Evolutionary conservation across 2,329 filamentous ascomycete genomes (phyloP).

Genomic region (Chrysosporium keratinophilum): DNA sequence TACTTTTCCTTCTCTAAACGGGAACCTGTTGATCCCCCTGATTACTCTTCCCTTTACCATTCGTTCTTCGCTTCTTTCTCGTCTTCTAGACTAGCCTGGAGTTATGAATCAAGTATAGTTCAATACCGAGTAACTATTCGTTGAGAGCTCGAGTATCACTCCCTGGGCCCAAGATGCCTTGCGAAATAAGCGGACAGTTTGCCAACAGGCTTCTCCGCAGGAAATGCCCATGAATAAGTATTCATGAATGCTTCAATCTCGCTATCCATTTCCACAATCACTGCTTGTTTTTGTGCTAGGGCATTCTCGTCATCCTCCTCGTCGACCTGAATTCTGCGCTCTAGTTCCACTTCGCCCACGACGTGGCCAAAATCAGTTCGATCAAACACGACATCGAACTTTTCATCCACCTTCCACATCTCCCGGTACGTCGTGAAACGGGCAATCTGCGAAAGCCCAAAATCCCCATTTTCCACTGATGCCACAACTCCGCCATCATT

Average conservation of each 20-base stretch:
- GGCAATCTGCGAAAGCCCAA: constrained; percentile 19
- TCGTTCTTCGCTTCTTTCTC: too few species aligned
- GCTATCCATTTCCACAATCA: constrained; percentile 12
- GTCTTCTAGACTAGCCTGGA: too few species aligned
- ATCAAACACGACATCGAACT: constrained; percentile 24
- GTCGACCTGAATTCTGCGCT: constrained; percentile 15
- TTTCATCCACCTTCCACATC: constrained; percentile 22
- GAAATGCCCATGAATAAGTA: constrained; percentile 21
- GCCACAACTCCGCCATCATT: constrained; percentile 6
- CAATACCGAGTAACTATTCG: too few species aligned
- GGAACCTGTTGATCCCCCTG: too few species aligned
- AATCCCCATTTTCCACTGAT: constrained; percentile 13
- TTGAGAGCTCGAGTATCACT: background rate
- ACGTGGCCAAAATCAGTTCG: constrained; percentile 26
- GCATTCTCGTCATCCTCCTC: constrained; percentile 7
- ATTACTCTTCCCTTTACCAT: too few species aligned
- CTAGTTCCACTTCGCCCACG: constrained; percentile 27
- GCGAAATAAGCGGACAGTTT: constrained; percentile 25
- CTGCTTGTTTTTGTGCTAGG: constrained; percentile 2
- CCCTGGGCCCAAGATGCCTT: background rate
- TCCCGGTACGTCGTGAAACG: constrained; percentile 22
- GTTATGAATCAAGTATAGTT: too few species aligned
- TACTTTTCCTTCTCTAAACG: too few species aligned
- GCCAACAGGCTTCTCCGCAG: constrained; percentile 18
- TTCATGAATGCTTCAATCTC: constrained; percentile 22